Percentiles rank a stretch among this genome's conserved stretches.
phyloP scores from a whole-genome alignment of 495 filamentous ascomycete genomes.

The Tuber aestivum region DNA sequence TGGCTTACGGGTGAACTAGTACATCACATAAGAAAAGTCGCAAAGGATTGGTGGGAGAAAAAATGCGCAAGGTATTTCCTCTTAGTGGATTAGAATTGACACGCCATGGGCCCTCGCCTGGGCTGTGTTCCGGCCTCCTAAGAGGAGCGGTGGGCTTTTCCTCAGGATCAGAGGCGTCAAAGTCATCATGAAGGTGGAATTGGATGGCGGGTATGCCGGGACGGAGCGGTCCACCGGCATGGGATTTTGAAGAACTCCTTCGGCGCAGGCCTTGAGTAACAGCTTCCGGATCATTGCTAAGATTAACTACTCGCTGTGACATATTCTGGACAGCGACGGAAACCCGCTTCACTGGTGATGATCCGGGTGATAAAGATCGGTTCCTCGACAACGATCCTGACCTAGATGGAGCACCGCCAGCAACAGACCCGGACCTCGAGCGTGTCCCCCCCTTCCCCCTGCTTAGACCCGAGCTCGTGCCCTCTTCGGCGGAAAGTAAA shows the following conservation, averaged over 20 bases:
- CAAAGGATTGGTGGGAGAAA: constrained; percentile 68
- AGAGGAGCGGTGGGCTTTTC: constrained; percentile 47
- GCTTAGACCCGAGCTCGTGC: constrained; percentile 44
- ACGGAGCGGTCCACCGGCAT: constrained; percentile 38
- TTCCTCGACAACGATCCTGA: constrained; percentile 59
- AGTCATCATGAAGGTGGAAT: constrained; percentile 52
- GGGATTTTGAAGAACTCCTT: constrained; percentile 52
- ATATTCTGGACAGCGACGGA: constrained; percentile 86
- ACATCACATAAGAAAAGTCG: constrained; percentile 73
- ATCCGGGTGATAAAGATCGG: constrained; percentile 52
- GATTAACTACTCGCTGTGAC: constrained; percentile 94
- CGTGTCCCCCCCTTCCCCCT: constrained; percentile 48
- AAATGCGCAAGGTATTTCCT: constrained; percentile 79
- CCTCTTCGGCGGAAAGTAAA: constrained; percentile 53
- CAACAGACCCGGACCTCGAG: constrained; percentile 46
- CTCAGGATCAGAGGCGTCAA: constrained; percentile 49
- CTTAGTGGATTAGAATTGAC: constrained; percentile 71
- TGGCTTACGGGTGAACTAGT: constrained; percentile 65
- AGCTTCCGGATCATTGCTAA: constrained; percentile 75
- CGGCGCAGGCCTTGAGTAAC: constrained; percentile 68
- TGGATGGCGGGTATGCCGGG: constrained; percentile 54
- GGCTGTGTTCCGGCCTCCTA: constrained; percentile 30
- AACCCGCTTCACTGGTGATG: constrained; percentile 68
- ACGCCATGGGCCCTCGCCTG: constrained; percentile 44
- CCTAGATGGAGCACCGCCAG: constrained; percentile 52